Percentiles rank a stretch among this genome's conserved stretches.
Conservation (phyloP, 805 yeast genomes). For the Lachancea thermotolerans region DNA sequence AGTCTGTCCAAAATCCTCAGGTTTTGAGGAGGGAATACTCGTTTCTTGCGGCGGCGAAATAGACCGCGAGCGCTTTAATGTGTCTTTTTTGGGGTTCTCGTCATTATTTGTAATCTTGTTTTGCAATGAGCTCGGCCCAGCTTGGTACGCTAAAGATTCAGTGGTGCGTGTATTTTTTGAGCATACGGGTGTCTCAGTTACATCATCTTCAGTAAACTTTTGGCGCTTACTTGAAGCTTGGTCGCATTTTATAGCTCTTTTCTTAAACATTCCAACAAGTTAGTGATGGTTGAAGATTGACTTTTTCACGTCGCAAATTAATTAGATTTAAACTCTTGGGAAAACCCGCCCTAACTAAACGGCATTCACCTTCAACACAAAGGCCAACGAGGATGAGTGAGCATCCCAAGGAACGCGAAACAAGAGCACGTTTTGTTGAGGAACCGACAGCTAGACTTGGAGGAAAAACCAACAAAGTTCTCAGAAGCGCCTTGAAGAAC, state of each 20-base stretch:
- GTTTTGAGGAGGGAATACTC: no score
- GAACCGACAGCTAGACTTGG: slow-evolving; percentile 22
- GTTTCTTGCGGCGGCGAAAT: no score
- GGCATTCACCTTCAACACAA: not conserved
- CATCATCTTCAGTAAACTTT: not conserved
- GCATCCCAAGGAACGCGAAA: slow-evolving; percentile 13
- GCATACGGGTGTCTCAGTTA: no score
- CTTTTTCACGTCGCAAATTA: not conserved
- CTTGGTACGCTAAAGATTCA: no score
- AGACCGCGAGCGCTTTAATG: no score
- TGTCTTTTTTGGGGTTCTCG: no score
- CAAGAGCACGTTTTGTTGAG: slow-evolving; percentile 26
- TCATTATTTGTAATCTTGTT: no score
- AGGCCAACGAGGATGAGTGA: slow-evolving; percentile 4
- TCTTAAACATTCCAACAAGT: slow-evolving; percentile 21
- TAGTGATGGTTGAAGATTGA: not conserved
- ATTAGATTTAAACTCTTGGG: not conserved
- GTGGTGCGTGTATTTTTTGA: no score
- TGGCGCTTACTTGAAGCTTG: slow-evolving; percentile 11
- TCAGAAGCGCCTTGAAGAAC: slow-evolving; percentile 24
- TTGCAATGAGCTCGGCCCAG: no score
- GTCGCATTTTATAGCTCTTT: slow-evolving; percentile 13
- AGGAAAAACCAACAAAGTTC: slow-evolving; percentile 23
- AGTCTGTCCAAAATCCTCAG: no score
- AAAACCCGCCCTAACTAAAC: no score